Base-by-base conservation (phyloP, 352 stramenopile genomes). In the Pythium pyrilobum region DNA sequence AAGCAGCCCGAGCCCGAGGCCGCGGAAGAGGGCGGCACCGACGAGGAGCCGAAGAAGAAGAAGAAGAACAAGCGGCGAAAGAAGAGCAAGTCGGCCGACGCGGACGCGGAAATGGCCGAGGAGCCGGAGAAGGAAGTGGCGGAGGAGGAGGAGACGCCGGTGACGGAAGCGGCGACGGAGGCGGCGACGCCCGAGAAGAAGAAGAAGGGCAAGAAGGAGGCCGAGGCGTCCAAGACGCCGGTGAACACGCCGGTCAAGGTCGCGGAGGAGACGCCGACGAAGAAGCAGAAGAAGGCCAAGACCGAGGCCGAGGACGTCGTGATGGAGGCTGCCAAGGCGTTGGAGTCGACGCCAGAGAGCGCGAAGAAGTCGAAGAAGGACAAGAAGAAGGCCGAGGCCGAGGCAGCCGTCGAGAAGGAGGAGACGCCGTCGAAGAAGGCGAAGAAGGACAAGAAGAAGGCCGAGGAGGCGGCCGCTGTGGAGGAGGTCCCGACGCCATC, bases 31-130 rank as follows among this genome's bases (percentile, higher is more conserved):
- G 39, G 28, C n/a, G 46, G 25, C 29, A 31, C 13, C 31, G 42
- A 50, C 11, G 42, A 59, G 15, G 38, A 51, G 23, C 27, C 42
- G 7, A 48, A 52, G 28, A 45, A 53, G n/a, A 52, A 48, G 37
- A 71, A 77, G 62, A 65, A 60, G 46, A 67, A 69, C 59, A 69
- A 63, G 43, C 67, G 78, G 37, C 64, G 60, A 34, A 82, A 85
- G 56, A 82, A 82, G 57, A 52, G 39, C 52, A 67, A 76, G 43
- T 47, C 59, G 28, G 40, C 10, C 9, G 67, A 83, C 39, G 65
- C 38, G 6, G 69, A 74, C 0, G 44, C 20, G 11, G 44, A 16
- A 7, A 51, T 51, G 21, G n/a, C n/a, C 0, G 67, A 39, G 4
- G 53, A 74, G 24, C 9, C 28, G 12, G 53, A 53, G 7, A 24